Conservation (phyloP, 768 basidiomycete genomes). For the Termitomyces titanicus region DNA sequence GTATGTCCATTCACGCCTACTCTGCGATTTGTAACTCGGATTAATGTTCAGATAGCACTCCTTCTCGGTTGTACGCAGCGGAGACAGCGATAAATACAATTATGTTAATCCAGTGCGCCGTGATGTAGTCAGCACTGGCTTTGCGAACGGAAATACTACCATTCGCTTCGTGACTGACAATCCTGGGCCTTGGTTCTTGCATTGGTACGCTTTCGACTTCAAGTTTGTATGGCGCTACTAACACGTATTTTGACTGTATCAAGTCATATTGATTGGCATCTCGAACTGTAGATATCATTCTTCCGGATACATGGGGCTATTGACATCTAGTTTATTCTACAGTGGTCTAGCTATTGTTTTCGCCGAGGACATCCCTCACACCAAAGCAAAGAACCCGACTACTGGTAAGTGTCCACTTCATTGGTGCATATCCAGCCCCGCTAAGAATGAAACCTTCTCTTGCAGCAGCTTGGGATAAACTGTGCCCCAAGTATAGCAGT, state of each 20-base stretch:
- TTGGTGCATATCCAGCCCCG: not conserved
- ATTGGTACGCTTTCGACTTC: conserved; percentile 17
- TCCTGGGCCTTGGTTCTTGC: conserved; percentile 16
- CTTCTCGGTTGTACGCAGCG: conserved; percentile 36
- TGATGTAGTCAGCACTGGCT: conserved; percentile 45
- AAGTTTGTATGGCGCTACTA: not conserved
- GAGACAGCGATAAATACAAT: conserved; percentile 26
- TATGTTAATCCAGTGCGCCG: conserved; percentile 28
- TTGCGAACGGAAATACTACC: conserved; percentile 23
- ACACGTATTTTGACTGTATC: not conserved
- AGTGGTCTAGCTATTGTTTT: conserved; percentile 31
- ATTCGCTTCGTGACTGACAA: conserved; percentile 28
- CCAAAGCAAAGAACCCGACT: conserved; percentile 12
- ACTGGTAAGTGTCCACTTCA: conserved; percentile 16
- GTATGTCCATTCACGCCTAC: not conserved
- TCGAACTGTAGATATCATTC: conserved; percentile 27
- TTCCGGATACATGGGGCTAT: not conserved
- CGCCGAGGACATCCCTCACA: conserved; percentile 25
- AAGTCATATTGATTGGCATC: conserved; percentile 36
- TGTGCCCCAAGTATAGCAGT: conserved; percentile 28
- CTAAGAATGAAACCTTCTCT: not conserved
- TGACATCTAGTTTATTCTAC: not conserved
- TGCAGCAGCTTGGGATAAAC: conserved; percentile 27
- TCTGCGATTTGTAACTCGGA: not conserved
- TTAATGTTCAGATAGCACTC: conserved; percentile 6